Evolutionary conservation across 257 asterid genomes (phyloP), one percentile per base, ranked within the genome.

Genomic region (Scutellaria baicalensis): DNA sequence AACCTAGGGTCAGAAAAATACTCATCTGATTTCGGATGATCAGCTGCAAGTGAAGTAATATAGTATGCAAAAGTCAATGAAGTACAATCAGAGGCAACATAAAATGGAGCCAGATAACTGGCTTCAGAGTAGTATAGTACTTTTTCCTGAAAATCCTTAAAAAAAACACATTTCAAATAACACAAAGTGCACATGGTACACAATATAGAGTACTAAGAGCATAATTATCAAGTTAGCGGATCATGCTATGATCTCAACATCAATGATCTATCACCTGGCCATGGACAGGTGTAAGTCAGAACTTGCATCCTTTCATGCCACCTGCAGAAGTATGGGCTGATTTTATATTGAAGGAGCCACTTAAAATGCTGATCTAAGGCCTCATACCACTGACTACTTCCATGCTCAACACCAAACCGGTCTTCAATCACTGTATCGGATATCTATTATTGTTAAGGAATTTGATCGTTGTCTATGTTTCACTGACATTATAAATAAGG

Each of bases 341-440:
- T 88, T 85, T 87, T 90, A 69, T 78, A 94, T 69, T 89, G 96
- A 78, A 94, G 95, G 72, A 94, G 84, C 99, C 99, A 94, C 82
- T 89, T 78, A 67, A 84, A 94, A 81, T 94, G 99, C 84, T 77
- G 88, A 85, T 94, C 97, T 81, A 94, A 83, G 65, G 85, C 85
- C 79, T 89, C 96, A 43, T 83, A 88, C 99, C 99, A 94, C 80
- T 94, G 75, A 70, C 74, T 84, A 69, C 93, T 94, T 81, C 99
- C 99, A 81, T 86, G 99, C 68, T 89, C 96, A 74, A 89, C 97
- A 68, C 96, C 95, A 80, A 91, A 94, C 50, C 99, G 95, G 75
- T 94, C 99, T 76, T 94, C 99, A 70, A 94, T 91, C 68, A 94
- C 97, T 31, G 99, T 94, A 80, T 94, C 99, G 43, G 99, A 94